Percentiles rank a stretch among this genome's conserved stretches.
These are phyloP conservation scores for Talaromyces adpressus DNA, from an alignment of 495 filamentous ascomycete species.

Conservation along the genomic window DNA sequence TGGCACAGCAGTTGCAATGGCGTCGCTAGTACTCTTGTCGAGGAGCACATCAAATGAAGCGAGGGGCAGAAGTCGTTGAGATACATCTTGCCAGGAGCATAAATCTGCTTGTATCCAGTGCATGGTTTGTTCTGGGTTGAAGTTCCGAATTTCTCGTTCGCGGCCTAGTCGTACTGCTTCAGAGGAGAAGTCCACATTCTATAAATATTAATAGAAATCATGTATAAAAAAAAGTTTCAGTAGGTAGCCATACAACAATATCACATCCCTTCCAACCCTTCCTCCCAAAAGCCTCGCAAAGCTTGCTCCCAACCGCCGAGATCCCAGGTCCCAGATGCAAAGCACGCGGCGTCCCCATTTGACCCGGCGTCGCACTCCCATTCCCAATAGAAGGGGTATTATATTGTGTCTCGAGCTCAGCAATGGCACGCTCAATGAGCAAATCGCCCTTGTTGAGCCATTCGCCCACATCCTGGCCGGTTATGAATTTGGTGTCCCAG, in stretches of 20 bases:
- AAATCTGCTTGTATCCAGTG: slow-evolving; percentile 30
- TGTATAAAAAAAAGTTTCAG: background rate
- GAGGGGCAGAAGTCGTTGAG: slow-evolving; percentile 12
- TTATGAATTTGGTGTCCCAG: slow-evolving; percentile 34
- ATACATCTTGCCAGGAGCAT: slow-evolving; percentile 28
- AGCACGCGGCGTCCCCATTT: too few species aligned
- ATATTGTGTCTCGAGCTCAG: slow-evolving; percentile 18
- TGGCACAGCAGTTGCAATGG: slow-evolving; percentile 27
- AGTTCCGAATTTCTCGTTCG: slow-evolving; percentile 16
- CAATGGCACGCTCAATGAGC: slow-evolving; percentile 24
- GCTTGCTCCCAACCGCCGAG: slow-evolving; percentile 27
- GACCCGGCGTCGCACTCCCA: too few species aligned
- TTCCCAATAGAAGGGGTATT: background rate
- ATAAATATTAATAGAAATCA: background rate
- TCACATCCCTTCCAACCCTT: slow-evolving; percentile 24
- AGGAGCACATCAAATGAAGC: slow-evolving; percentile 33
- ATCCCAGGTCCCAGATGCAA: slow-evolving; percentile 36
- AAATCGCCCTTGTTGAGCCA: slow-evolving; percentile 35
- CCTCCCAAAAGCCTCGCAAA: slow-evolving; percentile 23
- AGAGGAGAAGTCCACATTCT: slow-evolving; percentile 39
- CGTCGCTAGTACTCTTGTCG: slow-evolving; percentile 39
- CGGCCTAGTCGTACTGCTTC: slow-evolving; percentile 35
- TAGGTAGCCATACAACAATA: slow-evolving; percentile 26
- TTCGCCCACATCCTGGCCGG: slow-evolving; percentile 35
- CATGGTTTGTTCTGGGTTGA: slow-evolving; percentile 20